Evolutionary conservation across 345 rosid species (phyloP), one percentile per base, ranked within the genome.

Genomic region (Sisymbrium altissimum): DNA sequence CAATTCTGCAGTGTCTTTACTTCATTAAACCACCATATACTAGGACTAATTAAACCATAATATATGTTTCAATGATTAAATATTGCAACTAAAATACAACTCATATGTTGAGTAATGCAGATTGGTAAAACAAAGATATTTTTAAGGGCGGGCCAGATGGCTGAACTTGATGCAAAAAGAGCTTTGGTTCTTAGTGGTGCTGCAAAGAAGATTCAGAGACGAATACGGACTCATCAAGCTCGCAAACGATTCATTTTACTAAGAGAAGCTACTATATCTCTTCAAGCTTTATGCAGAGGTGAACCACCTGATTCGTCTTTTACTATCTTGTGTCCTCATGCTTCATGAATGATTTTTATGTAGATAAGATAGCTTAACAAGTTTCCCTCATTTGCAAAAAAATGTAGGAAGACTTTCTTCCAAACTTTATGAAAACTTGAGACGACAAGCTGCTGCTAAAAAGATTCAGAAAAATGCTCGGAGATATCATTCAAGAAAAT

Each of bases 141-240:
- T 76, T 78, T 94, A 68, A 87, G 98, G 81, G 97, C 96, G 5
- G 98, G 98, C 68, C 98, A 94, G 83, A 94, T 94, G 98, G 98
- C 98, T 70, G 98, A 94, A 80, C 79, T 94, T 56, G 98, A 94
- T 66, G 90, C 96, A 59, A 74, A 87, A 70, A 89, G 98, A 66
- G 77, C 97, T 33, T 90, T 83, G 81, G 87, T 94, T 11, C 90
- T 94, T 77, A 86, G 79, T 64, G 74, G 19, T 46, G 98, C 97
- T 57, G 98, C 98, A 10, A 91, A 83, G 84, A 86, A 78, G 1
- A 86, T 94, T 71, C 98, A 94, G 78, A 76, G 95, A 39, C 87
- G 90, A 0, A 73, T 94, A 57, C 78, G 84, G 13, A 91, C 98
- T 69, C 88, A 89, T 58, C 71, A 75, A 9, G 84, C 96, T 73